Evolutionary conservation across 352 stramenopile genomes (phyloP).

Genomic region (Detonula confervacea): DNA sequence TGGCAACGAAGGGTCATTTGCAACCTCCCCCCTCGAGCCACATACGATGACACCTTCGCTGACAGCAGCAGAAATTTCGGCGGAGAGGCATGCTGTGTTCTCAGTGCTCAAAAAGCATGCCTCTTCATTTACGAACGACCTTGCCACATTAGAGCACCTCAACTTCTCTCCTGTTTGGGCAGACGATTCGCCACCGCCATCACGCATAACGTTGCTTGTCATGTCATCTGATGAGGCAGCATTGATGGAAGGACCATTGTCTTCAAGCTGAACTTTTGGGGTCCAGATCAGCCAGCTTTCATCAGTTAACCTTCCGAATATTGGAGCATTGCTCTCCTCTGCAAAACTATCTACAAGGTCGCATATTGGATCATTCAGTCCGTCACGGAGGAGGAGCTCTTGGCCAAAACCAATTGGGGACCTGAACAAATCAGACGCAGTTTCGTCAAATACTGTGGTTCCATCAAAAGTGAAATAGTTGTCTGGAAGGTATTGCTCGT

Average conservation of each 20-base stretch:
- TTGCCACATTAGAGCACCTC: conserved; percentile 61
- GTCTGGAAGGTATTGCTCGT: conserved; percentile 45
- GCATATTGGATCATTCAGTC: conserved; percentile 42
- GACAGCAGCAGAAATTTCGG: conserved; percentile 4
- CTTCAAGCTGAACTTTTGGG: conserved; percentile 42
- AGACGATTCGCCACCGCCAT: conserved; percentile 42
- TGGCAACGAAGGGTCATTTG: conserved; percentile 24
- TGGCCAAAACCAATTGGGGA: conserved; percentile 31
- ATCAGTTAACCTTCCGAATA: conserved; percentile 49
- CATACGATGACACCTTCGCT: conserved; percentile 53
- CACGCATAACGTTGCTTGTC: conserved; percentile 36
- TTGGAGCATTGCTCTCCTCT: conserved; percentile 47
- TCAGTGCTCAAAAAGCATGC: conserved; percentile 56
- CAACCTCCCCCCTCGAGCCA: conserved; percentile 48
- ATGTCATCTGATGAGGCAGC: conserved; percentile 8
- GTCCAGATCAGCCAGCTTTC: conserved; percentile 57
- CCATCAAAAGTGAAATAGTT: conserved; percentile 49
- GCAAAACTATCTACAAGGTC: conserved; percentile 39
- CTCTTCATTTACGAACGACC: conserved; percentile 66
- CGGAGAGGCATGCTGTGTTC: conserved; percentile 33
- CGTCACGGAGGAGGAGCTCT: conserved; percentile 47
- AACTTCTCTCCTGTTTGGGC: conserved; percentile 39
- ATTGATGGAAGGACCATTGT: conserved; percentile 62
- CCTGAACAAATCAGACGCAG: conserved; percentile 38
- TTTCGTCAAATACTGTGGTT: conserved; percentile 40